These are phyloP conservation scores for Tulasnella sp. DNA, from an alignment of 768 basidiomycete genomes.

Conservation along the genomic window DNA sequence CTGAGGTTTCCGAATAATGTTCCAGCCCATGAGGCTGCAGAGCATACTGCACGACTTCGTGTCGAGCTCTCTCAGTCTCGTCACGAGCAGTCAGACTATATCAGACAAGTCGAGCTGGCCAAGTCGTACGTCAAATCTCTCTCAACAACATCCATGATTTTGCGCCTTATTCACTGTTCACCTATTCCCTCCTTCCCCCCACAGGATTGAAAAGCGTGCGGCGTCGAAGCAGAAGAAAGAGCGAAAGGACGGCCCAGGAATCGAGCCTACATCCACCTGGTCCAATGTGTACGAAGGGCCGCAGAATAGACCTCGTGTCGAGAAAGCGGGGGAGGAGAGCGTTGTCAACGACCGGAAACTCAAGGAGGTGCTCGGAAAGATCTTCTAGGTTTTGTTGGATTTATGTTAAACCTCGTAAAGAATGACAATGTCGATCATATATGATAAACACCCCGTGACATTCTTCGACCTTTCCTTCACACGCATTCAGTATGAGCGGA, in stretches of 20 bases:
- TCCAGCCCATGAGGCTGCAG: conserved; percentile 83
- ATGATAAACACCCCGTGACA: too few relatives aligned
- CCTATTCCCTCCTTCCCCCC: not conserved
- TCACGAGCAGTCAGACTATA: conserved; percentile 83
- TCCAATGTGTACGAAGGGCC: conserved; percentile 31
- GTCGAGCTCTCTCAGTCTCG: conserved; percentile 81
- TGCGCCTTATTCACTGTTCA: not conserved
- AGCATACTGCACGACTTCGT: conserved; percentile 80
- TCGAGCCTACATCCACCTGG: not conserved
- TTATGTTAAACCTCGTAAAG: too few relatives aligned
- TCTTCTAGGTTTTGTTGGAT: not conserved
- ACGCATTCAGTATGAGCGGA: too few relatives aligned
- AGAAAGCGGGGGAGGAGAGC: conserved; percentile 8
- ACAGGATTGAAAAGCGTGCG: not conserved
- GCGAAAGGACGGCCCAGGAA: not conserved
- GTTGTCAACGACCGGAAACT: not conserved
- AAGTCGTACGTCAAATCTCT: not conserved
- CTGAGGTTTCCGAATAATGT: not conserved
- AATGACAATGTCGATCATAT: too few relatives aligned
- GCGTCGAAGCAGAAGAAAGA: conserved; percentile 33
- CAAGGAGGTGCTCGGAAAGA: conserved; percentile 3
- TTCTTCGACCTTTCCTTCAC: too few relatives aligned
- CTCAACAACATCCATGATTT: too few relatives aligned
- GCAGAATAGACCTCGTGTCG: conserved; percentile 22
- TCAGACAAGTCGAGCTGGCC: conserved; percentile 88